These are phyloP conservation scores for Kodamaea jinghongensis DNA, from an alignment of 805 yeast genomes.

Conservation along the genomic window DNA sequence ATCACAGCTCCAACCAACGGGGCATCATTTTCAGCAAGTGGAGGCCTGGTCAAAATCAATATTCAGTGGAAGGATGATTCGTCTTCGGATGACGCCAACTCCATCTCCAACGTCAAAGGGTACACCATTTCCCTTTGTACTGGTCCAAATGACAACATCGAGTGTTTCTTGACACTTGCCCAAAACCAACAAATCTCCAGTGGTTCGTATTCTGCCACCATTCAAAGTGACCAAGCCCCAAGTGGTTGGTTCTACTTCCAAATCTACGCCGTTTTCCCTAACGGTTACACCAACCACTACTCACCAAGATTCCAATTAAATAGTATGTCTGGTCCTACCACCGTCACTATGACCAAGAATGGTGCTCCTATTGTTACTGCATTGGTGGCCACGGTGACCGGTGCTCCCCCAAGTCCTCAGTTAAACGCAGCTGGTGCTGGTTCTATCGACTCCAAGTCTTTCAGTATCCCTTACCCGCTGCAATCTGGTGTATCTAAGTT, in stretches of 20 bases:
- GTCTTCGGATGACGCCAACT: slow-evolving; percentile 46
- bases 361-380: slow-evolving; percentile 2
- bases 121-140: slow-evolving; percentile 63
- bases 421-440: slow-evolving; percentile 29
- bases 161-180: slow-evolving; percentile 34
- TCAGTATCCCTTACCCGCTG: slow-evolving; percentile 64
- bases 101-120: slow-evolving; percentile 39
- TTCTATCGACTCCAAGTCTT: slow-evolving; percentile 43
- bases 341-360: slow-evolving; percentile 7
- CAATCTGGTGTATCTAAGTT: slow-evolving; percentile 78
- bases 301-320: slow-evolving; percentile 60
- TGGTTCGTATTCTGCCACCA: slow-evolving; percentile 38
- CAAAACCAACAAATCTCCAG: slow-evolving; percentile 15
- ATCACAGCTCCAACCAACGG: slow-evolving; percentile 43
- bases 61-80: slow-evolving; percentile 57
- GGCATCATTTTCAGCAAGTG: slow-evolving; percentile 35
- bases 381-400: slow-evolving; percentile 31
- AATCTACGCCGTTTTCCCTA: slow-evolving; percentile 46
- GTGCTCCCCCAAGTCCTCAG: slow-evolving; percentile 41
- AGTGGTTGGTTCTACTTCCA: slow-evolving; percentile 76
- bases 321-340: slow-evolving; percentile 71
- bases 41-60: slow-evolving; percentile 30
- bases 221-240: slow-evolving; percentile 47
- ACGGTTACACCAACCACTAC: slow-evolving; percentile 56
- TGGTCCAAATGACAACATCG: slow-evolving; percentile 55